These are phyloP conservation scores for Vigna unguiculata DNA, from an alignment of 306 rosid species.

Conservation along the genomic window DNA sequence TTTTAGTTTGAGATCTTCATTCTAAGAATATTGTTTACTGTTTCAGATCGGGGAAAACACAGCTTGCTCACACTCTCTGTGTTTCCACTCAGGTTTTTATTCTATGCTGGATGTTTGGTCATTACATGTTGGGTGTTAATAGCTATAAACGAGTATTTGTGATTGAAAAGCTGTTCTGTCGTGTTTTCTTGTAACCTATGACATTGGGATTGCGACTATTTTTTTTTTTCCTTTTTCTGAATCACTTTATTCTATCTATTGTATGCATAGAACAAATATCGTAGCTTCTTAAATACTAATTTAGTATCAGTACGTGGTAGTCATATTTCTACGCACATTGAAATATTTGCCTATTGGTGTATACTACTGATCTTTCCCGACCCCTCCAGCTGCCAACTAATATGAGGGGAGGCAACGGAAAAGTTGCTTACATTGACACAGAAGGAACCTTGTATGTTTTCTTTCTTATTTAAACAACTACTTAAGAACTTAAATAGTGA, in stretches of 20 bases:
- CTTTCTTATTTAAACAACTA: conserved; percentile 23
- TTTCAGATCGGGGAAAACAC: conserved; percentile 95
- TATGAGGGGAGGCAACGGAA: conserved; percentile 96
- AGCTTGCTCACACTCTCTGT: conserved; percentile 96
- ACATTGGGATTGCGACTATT: not conserved
- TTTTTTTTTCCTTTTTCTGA: not conserved
- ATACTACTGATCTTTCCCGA: conserved; percentile 40
- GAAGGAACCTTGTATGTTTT: conserved; percentile 95
- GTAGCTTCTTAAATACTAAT: conserved; percentile 24
- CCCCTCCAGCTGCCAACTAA: conserved; percentile 77
- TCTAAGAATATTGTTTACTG: conserved; percentile 21
- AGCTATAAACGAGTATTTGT: not conserved
- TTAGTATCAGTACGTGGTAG: conserved; percentile 5
- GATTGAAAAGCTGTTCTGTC: not conserved
- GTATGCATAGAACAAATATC: not conserved
- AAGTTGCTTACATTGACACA: conserved; percentile 97
- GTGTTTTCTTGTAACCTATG: not conserved
- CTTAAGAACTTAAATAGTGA: not conserved
- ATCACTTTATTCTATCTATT: conserved; percentile 17
- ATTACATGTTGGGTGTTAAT: conserved; percentile 25
- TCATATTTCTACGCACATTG: conserved; percentile 17
- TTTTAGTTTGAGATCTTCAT: conserved; percentile 27
- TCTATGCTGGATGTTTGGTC: conserved; percentile 19
- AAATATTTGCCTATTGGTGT: conserved; percentile 11
- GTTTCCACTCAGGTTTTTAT: conserved; percentile 88